Base-by-base conservation (phyloP, 345 rosid genomes). In the Ceriops tagal region DNA sequence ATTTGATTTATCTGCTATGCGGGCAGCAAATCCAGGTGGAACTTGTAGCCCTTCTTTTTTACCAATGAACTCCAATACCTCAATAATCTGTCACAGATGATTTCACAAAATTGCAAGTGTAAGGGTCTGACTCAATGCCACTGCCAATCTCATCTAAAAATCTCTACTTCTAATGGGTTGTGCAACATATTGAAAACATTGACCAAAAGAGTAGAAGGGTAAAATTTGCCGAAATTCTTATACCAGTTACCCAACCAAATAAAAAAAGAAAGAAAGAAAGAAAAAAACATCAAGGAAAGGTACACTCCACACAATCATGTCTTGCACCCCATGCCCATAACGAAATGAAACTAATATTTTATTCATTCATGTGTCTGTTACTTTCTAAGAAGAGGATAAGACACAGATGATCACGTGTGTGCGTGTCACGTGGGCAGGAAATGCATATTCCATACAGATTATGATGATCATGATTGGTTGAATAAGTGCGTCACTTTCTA, bases 11-110 rank as follows among this genome's bases (percentile, higher is more conserved):
- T 85, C 98, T 4, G 97, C 93, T 75, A 95, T 35, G 35, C 88
- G 93, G 55, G 81, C 85, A 64, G 92, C 92, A 84, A 95, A 90
- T 73, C 92, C 93, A 53, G 86, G 71, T 15, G 93, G 98, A 67
- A 92, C 81, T 75, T 92, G 87, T 79, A 95, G 85, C 61, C 83
- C 82, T 77, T 91, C 97, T 73, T 92, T 95, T 85, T 88, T 87
- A 22, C 88, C 93, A 77, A 95, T 74, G 70, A 88, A 86, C 79
- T 95, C 96, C 79, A 95, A 72, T 32, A 89, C 98, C 76, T 83
- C 82, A 56, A 84, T 82, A 73, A 90, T 92, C 99, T 89, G 87
- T 4, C 19, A 74, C 26, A 68, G 70, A 35, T 18, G 73, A 37
- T 37, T 35, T 27, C 6, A 75, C 26, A 53, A 9, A 65, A 71